phyloP scores from a whole-genome alignment of 164 flowering plant species.

The Vitis amurensis region DNA sequence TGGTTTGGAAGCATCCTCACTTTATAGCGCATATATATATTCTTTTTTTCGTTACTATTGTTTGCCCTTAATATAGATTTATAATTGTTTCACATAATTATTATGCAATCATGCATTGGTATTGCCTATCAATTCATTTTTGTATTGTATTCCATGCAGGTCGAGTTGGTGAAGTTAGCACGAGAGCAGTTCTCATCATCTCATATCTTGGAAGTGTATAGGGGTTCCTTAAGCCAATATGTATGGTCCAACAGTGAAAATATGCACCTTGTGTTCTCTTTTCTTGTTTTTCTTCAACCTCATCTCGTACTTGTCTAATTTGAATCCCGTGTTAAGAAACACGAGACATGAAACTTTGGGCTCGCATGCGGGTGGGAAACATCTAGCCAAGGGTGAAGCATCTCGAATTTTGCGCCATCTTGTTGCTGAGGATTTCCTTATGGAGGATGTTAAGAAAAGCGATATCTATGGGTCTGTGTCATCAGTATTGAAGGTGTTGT shows the following conservation, averaged over 20 bases:
- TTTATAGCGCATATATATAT: too few relatives aligned
- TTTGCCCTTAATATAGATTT: not conserved
- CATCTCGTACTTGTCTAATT: not conserved
- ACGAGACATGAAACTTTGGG: slow-evolving; percentile 62
- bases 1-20: slow-evolving; percentile 52
- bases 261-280: slow-evolving; percentile 1
- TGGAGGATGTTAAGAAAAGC: slow-evolving; percentile 88
- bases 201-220: slow-evolving; percentile 88
- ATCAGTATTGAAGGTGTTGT: slow-evolving; percentile 67
- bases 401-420: slow-evolving; percentile 83
- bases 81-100: not conserved
- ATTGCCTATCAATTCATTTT: not conserved
- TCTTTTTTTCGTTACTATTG: not conserved
- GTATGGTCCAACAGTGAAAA: slow-evolving; percentile 36
- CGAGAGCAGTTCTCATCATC: slow-evolving; percentile 77
- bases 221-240: slow-evolving; percentile 84
- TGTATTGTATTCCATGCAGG: slow-evolving; percentile 37
- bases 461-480: slow-evolving; percentile 90
- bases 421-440: slow-evolving; percentile 77
- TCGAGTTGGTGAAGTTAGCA: slow-evolving; percentile 73
- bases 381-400: slow-evolving; percentile 78
- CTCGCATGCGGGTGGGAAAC: slow-evolving; percentile 91
- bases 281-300: not conserved
- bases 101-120: not conserved
- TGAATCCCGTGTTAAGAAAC: slow-evolving; percentile 71